Evolutionary conservation across 2,329 filamentous ascomycete species (phyloP), one percentile per base, ranked within the genome.

Genomic region (Aureobasidium sp.): DNA sequence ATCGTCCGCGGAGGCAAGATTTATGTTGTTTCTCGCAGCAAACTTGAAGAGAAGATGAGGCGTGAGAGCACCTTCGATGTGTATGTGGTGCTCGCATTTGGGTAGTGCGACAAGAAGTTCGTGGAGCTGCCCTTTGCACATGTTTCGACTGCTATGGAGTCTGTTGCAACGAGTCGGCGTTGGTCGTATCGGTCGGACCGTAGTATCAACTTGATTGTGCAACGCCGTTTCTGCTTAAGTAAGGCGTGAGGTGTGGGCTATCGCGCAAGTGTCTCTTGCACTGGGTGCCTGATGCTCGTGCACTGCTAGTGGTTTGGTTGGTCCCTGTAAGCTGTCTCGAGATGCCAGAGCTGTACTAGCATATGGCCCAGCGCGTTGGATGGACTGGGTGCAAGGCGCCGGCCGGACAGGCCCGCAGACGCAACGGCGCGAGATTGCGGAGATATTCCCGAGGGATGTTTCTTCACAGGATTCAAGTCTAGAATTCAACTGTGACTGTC

Each of bases 71-170:
- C 61, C 61, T 27, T 62, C 61, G 3, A 62, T 55, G 22, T 62
- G 61, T n/a, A 62, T 36, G 27, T 62, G 61, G 22, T 57, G 53
- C 20, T 62, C 61, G 22, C 44, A 55, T 36, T 62, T 62, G 6
- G 61, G 53, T 22, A 62, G 14, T 34, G 41, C 36, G 39, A 55
- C 20, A 12, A 62, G 42, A 15, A 62, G 36, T 15, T 52, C 41
- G 15, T 53, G 48, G 4, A 62, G n/a, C 15, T 49, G 9, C 34
- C 25, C 34, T 20, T 31, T 59, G 56, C 56, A 59, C 56, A 59
- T 59, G 25, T 59, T 39, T 31, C 56, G 44, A 20, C 39, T 39
- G 34, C 20, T 31, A 15, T n/a, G 12, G 44, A 22, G 9, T 11
- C 44, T 39, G 56, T 31, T 17, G 27, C 41, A 47, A 20, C 20